Evolutionary conservation across 345 rosid species (phyloP).

Genomic region (Hibiscus trionum): DNA sequence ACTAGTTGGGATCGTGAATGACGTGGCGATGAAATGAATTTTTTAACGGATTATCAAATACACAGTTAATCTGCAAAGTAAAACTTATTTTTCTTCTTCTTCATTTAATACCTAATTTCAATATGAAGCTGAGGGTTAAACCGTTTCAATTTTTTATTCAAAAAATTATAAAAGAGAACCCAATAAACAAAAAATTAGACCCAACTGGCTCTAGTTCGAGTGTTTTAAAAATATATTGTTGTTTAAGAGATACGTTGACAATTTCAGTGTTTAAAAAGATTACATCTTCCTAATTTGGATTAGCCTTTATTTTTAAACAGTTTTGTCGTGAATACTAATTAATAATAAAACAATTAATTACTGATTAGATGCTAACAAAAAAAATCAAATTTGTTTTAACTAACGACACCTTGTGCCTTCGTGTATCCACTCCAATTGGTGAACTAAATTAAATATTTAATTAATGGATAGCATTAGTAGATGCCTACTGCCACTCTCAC

Average conservation of each 20-base stretch:
- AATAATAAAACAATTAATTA: background rate
- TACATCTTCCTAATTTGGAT: conserved; percentile 5
- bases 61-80: no score
- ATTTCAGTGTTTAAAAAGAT: conserved; percentile 3
- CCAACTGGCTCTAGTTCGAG: conserved; percentile 30
- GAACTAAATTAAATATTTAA: background rate
- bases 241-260: conserved; percentile 21
- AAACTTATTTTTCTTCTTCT: no score
- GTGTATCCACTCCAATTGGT: background rate
- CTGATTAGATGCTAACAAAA: background rate
- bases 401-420: background rate
- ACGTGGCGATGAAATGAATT: no score
- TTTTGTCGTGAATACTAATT: background rate
- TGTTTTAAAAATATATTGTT: conserved; percentile 15
- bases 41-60: no score
- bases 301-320: conserved; percentile 1
- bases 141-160: background rate
- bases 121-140: background rate
- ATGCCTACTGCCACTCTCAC: background rate
- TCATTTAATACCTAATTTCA: background rate
- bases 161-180: background rate
- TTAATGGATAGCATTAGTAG: background rate
- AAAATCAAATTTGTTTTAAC: background rate
- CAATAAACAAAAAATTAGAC: conserved; percentile 20
- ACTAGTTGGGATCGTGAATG: no score